A percentile compares a stretch with the other conserved stretches of the same genome.
These are phyloP conservation scores for Colletotrichum liriopes DNA, from an alignment of 2,329 filamentous ascomycete genomes.

Conservation along the genomic window DNA sequence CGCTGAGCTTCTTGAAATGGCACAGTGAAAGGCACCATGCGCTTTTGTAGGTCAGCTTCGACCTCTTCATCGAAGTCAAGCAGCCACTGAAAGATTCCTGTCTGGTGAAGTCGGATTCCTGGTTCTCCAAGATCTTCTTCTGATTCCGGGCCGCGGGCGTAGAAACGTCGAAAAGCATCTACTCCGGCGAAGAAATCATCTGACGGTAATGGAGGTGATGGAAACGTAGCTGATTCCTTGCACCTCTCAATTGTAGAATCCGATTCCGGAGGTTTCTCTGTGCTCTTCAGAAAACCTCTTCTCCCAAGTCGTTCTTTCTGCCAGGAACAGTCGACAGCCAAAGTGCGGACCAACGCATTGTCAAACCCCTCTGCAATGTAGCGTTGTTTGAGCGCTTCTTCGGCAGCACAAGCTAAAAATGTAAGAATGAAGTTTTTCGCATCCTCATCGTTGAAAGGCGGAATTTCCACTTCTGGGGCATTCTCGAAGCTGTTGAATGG, in stretches of 20 bases:
- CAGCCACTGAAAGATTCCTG: constrained; percentile 19
- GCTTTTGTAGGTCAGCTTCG: constrained; percentile 24
- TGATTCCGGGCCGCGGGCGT: constrained; percentile 17
- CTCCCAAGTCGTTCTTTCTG: neutral
- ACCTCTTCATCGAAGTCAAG: constrained; percentile 22
- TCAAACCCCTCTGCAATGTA: neutral
- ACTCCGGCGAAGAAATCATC: constrained; percentile 17
- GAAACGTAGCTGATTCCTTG: neutral
- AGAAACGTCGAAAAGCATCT: constrained; percentile 18
- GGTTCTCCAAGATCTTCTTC: constrained; percentile 6
- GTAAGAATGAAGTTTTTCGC: constrained; percentile 23
- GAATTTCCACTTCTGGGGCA: constrained; percentile 6
- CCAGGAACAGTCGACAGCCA: constrained; percentile 27
- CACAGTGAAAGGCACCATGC: constrained; percentile 16
- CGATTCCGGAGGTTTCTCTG: too few species aligned
- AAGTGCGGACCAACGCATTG: constrained; percentile 20
- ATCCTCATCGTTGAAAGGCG: constrained; percentile 29
- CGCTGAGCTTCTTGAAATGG: constrained; percentile 32
- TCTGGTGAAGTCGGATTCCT: constrained; percentile 29
- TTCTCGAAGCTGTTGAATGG: constrained; percentile 7
- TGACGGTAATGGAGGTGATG: neutral
- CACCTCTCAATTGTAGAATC: neutral
- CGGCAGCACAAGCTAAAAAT: neutral
- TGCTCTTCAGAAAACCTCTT: too few species aligned
- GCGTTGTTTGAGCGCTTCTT: neutral